Percentiles rank a stretch among this genome's conserved stretches.
Evolutionary conservation across 495 filamentous ascomycete genomes (phyloP).

Genomic region (Jackrogersella minutella): DNA sequence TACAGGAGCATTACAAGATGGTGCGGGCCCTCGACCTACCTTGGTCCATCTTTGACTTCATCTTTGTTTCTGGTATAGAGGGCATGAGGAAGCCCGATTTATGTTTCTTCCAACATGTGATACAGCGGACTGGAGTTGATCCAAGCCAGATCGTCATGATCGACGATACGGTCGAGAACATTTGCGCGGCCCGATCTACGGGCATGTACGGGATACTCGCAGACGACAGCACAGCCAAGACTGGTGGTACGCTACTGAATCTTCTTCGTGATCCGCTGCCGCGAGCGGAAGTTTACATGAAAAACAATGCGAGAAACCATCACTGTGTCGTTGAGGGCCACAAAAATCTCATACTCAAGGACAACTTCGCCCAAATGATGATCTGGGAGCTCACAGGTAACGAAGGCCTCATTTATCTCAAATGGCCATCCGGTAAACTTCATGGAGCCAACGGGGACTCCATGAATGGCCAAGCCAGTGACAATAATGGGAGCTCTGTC

Average conservation of each 20-base stretch:
- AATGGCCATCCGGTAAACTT: conserved; percentile 30
- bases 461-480: not conserved
- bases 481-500: not conserved
- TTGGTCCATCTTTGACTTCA: conserved; percentile 32
- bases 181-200: conserved; percentile 33
- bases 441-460: not conserved
- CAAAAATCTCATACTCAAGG: conserved; percentile 15
- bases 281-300: conserved; percentile 8
- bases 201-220: conserved; percentile 31
- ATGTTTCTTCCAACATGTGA: conserved; percentile 37
- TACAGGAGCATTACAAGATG: conserved; percentile 34
- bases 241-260: not conserved
- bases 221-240: not conserved
- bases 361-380: conserved; percentile 40
- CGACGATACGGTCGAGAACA: conserved; percentile 36
- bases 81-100: conserved; percentile 44
- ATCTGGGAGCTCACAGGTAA: conserved; percentile 36
- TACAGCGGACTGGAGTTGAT: conserved; percentile 26
- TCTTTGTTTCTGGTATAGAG: conserved; percentile 25
- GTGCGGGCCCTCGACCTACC: conserved; percentile 22
- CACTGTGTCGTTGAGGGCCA: conserved; percentile 12
- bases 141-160: conserved; percentile 34
- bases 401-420: conserved; percentile 26
- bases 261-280: conserved; percentile 4
- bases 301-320: conserved; percentile 17